These are phyloP conservation scores for Peziza echinospora DNA, from an alignment of 495 filamentous ascomycete genomes.

Conservation along the genomic window DNA sequence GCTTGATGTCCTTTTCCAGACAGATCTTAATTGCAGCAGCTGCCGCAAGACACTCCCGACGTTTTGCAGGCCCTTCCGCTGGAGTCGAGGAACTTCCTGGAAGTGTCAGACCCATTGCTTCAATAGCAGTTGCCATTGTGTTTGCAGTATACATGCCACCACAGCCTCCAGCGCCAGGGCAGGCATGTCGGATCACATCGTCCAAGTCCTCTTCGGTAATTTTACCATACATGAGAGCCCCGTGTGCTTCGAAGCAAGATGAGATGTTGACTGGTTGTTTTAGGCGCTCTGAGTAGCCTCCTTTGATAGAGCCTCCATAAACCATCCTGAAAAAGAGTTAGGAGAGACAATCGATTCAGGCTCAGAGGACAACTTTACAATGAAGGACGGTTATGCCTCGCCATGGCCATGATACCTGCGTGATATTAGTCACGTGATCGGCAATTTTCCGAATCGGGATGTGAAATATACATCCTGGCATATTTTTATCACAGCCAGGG, in stretches of 20 bases:
- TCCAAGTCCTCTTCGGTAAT: conserved; percentile 52
- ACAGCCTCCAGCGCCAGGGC: conserved; percentile 83
- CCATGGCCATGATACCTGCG: conserved; percentile 46
- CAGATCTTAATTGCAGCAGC: conserved; percentile 68
- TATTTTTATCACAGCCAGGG: conserved; percentile 96
- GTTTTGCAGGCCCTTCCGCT: conserved; percentile 69
- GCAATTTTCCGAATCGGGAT: too few species aligned
- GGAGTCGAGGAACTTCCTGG: conserved; percentile 83
- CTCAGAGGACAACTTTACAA: conserved; percentile 15
- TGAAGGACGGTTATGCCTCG: conserved; percentile 74
- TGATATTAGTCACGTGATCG: not conserved
- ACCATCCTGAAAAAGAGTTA: conserved; percentile 35
- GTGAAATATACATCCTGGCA: conserved; percentile 44
- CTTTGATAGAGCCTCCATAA: conserved; percentile 79
- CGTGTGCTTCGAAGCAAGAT: conserved; percentile 74
- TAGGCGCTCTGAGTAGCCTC: conserved; percentile 59
- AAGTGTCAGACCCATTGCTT: conserved; percentile 79
- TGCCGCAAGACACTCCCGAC: conserved; percentile 72
- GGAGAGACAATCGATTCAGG: too few species aligned
- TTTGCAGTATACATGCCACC: conserved; percentile 96
- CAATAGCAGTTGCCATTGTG: conserved; percentile 90
- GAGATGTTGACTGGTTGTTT: conserved; percentile 71
- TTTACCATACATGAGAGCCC: conserved; percentile 62
- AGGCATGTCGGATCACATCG: conserved; percentile 68
- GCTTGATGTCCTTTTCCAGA: conserved; percentile 72